These are phyloP conservation scores for Podaxis pistillaris DNA, from an alignment of 768 basidiomycete species.

Conservation along the genomic window DNA sequence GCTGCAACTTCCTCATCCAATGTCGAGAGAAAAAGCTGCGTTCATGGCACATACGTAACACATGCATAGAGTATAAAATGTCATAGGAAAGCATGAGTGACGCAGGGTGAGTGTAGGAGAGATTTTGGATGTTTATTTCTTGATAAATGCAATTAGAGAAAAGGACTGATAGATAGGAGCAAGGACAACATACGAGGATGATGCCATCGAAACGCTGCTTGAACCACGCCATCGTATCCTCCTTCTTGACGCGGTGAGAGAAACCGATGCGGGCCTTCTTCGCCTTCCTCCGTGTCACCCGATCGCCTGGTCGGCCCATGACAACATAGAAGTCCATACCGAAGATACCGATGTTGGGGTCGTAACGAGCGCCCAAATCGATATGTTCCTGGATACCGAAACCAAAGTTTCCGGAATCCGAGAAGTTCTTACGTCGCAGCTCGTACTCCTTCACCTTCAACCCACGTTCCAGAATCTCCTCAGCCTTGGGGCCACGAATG, in stretches of 20 bases:
- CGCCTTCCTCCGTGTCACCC: conserved; percentile 89
- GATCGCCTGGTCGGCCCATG: conserved; percentile 93
- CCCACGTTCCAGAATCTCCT: conserved; percentile 98
- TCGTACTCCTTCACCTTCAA: conserved; percentile 99
- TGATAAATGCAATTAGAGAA: conserved; percentile 18
- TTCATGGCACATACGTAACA: conserved; percentile 29
- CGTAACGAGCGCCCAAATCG: conserved; percentile 97
- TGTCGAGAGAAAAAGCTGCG: conserved; percentile 16
- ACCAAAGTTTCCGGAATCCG: conserved; percentile 98
- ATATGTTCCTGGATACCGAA: conserved; percentile 99
- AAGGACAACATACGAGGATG: conserved; percentile 66
- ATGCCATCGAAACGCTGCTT: conserved; percentile 99
- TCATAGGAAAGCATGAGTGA: conserved; percentile 28
- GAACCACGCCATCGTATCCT: conserved; percentile 98
- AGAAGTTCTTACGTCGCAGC: conserved; percentile 95
- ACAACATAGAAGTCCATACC: conserved; percentile 99
- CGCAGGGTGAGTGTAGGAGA: conserved; percentile 18
- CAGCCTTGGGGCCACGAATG: conserved; percentile 98
- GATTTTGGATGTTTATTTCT: conserved; percentile 31
- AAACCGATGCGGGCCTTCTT: conserved; percentile 86
- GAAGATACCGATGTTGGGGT: conserved; percentile 98
- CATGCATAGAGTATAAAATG: conserved; percentile 29
- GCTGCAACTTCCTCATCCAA: neutral
- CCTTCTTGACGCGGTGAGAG: conserved; percentile 89
- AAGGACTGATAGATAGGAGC: neutral